Base-by-base conservation (phyloP, 1,139 yeast genomes). In the Petasospora rhodanensis region DNA sequence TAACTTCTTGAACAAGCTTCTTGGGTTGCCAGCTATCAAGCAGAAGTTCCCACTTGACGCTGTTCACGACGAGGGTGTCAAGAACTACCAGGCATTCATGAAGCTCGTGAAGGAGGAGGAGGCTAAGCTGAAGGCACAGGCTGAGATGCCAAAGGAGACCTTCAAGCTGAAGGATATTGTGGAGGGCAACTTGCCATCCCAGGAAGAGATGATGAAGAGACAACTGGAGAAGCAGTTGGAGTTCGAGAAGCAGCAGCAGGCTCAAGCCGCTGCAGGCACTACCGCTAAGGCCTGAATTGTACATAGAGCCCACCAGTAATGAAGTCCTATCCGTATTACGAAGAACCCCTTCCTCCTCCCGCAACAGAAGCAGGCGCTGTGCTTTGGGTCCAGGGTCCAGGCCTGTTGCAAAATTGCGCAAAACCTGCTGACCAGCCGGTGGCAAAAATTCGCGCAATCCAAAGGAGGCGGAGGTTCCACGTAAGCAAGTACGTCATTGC, bases 41-140 rank as follows among this genome's bases (percentile, higher is more conserved):
- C 81, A 82, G 38, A 84, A 85, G 64, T 84, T 87, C 82, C 96
- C 96, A 26, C 73, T 87, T 55, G 98, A 91, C 61, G 62, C 79
- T 39, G 80, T 87, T 46, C 82, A 97, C 56, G 94, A 87, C 57
- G 93, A 85, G 56, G 96, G 96, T 48, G 95, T 86, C 60, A 76
- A 76, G 66, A 89, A 86, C 57, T 91, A 86, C 61, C 79, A 80
- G 54, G 79, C 79, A 48, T 84, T 86, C 74, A 81, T 80, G 62
- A 78, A 77, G 59, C 77, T 83, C 57, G 74, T 91, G 52, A 76
- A 79, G 52, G 96, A 87, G 61, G 85, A 91, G 61, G 95, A 94
- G 45, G 87, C 80, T 44, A 84, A 86, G 66, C 70, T 89, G 59
- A 68, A 83, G 52, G 83, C 80, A 48, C 85, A 79, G 55, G 81